These are phyloP conservation scores for Domatiomyces catenatus DNA, from an alignment of 2,329 filamentous ascomycete species.

Conservation along the genomic window DNA sequence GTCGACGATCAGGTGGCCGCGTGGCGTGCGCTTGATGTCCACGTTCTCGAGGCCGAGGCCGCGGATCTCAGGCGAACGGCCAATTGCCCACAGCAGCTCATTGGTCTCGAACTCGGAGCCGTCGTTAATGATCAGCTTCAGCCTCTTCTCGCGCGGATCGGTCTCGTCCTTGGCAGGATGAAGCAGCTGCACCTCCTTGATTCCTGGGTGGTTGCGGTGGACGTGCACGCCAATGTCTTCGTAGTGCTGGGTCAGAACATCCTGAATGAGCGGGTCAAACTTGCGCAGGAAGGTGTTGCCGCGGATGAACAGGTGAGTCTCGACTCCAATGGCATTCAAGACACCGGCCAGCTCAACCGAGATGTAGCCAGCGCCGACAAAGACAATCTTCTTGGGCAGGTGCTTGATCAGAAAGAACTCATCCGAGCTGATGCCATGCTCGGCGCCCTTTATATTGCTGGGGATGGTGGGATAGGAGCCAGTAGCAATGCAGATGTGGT, in stretches of 20 bases:
- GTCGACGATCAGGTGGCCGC: conserved; percentile 32
- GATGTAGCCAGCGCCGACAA: conserved; percentile 38
- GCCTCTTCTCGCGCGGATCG: conserved; percentile 32
- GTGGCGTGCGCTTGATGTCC: conserved; percentile 27
- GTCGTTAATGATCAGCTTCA: conserved; percentile 30
- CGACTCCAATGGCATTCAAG: conserved; percentile 33
- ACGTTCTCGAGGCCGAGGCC: conserved; percentile 27
- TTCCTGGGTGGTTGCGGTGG: conserved; percentile 31
- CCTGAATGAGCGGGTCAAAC: conserved; percentile 38
- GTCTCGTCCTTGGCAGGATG: conserved; percentile 22
- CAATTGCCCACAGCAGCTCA: conserved; percentile 37
- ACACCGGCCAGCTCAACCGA: conserved; percentile 38
- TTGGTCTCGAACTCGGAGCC: conserved; percentile 32
- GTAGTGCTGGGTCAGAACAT: conserved; percentile 37
- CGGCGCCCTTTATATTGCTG: conserved; percentile 28
- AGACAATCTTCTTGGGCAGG: conserved; percentile 35
- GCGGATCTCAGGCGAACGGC: conserved; percentile 31
- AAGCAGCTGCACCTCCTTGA: conserved; percentile 34
- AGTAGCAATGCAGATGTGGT: conserved; percentile 35
- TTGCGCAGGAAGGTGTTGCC: conserved; percentile 34
- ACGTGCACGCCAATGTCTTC: conserved; percentile 34
- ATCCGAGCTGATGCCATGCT: conserved; percentile 37
- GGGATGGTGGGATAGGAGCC: conserved; percentile 33
- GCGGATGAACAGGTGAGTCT: conserved; percentile 37
- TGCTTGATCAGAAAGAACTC: conserved; percentile 37